Evolutionary conservation across 768 basidiomycete genomes (phyloP).

Genomic region (Boletus rubroflammeus): DNA sequence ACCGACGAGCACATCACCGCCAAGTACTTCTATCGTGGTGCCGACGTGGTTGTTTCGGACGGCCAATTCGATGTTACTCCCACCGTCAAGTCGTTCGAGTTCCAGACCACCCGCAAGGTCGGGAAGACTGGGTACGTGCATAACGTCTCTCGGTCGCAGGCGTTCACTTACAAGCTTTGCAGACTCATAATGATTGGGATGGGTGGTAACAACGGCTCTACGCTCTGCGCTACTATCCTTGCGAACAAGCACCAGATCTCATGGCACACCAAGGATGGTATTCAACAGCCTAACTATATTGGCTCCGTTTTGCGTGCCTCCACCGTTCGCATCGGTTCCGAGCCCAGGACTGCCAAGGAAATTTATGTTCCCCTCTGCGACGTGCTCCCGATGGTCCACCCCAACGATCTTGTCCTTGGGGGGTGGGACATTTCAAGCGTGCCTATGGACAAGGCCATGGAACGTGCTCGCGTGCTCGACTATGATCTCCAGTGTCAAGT

Average conservation of each 20-base stretch:
- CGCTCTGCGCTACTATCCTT: conserved; percentile 89
- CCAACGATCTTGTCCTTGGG: conserved; percentile 94
- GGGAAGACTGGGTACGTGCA: conserved; percentile 84
- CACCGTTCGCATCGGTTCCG: conserved; percentile 86
- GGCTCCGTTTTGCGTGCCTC: conserved; percentile 95
- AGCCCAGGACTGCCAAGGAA: conserved; percentile 78
- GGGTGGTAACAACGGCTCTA: conserved; percentile 97
- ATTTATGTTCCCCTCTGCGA: conserved; percentile 90
- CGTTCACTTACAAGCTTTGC: background rate
- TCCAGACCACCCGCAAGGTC: conserved; percentile 84
- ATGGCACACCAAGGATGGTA: conserved; percentile 91
- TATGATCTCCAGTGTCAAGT: conserved; percentile 97
- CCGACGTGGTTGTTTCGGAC: conserved; percentile 62
- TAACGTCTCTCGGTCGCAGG: conserved; percentile 3
- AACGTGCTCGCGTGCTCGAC: conserved; percentile 88
- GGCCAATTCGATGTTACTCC: conserved; percentile 80
- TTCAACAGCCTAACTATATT: conserved; percentile 96
- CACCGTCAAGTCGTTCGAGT: conserved; percentile 78
- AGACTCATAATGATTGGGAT: conserved; percentile 97
- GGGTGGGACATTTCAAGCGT: conserved; percentile 96
- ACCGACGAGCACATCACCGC: conserved; percentile 79
- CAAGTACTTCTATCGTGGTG: conserved; percentile 77
- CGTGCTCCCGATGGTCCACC: conserved; percentile 95
- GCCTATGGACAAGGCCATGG: conserved; percentile 88
- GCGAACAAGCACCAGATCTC: conserved; percentile 93